These are phyloP conservation scores for Clonostachys rhizophaga DNA, from an alignment of 2,329 filamentous ascomycete species.

Conservation along the genomic window DNA sequence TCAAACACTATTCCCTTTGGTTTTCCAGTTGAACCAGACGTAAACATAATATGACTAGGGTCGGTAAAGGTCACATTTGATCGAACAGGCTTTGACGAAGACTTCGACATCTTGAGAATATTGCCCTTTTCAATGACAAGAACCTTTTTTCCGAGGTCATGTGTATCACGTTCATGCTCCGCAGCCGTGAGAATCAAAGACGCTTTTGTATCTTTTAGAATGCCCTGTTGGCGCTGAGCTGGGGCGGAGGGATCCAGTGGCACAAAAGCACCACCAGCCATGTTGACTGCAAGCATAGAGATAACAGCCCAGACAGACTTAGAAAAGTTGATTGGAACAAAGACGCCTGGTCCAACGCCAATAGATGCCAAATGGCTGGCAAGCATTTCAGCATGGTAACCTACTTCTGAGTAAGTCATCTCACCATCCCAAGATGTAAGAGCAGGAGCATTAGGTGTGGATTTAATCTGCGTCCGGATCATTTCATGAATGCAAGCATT, in stretches of 20 bases:
- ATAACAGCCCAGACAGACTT: not conserved
- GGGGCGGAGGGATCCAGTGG: conserved; percentile 6
- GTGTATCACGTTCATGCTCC: not conserved
- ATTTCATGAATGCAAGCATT: not conserved
- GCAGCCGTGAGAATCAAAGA: conserved; percentile 1
- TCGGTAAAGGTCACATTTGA: conserved; percentile 28
- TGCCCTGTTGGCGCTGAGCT: not conserved
- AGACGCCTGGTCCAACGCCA: conserved; percentile 12
- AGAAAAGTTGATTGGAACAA: conserved; percentile 1
- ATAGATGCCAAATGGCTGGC: not conserved
- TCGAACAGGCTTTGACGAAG: not conserved
- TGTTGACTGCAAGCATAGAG: conserved; percentile 5
- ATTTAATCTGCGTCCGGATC: too few relatives aligned
- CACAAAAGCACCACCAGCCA: conserved; percentile 7
- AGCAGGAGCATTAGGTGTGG: not conserved
- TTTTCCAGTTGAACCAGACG: conserved; percentile 13
- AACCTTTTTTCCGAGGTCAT: too few relatives aligned
- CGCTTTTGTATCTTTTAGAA: not conserved
- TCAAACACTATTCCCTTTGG: conserved; percentile 14
- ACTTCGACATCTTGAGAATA: too few relatives aligned
- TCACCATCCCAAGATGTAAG: not conserved
- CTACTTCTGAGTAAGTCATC: conserved; percentile 5
- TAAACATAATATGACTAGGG: conserved; percentile 11
- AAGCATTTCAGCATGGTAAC: not conserved
- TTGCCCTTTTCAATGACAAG: too few relatives aligned